These are phyloP conservation scores for Ilex aquifolium DNA, from an alignment of 257 asterid genomes.

Conservation along the genomic window DNA sequence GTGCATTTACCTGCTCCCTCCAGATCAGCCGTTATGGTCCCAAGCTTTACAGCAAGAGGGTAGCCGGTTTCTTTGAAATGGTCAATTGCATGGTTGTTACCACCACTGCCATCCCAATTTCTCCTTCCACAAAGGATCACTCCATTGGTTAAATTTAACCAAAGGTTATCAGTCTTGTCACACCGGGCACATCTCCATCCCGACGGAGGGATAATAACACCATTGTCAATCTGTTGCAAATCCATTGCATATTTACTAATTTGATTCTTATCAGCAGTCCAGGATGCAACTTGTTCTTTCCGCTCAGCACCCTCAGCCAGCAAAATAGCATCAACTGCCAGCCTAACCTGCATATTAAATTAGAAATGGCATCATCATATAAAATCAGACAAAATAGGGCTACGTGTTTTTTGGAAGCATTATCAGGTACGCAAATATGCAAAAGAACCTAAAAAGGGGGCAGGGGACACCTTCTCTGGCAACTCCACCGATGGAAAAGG, in stretches of 20 bases:
- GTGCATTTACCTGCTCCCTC: conserved; percentile 80
- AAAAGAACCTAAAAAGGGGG: conserved; percentile 1
- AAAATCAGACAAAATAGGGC: not conserved
- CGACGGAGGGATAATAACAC: conserved; percentile 74
- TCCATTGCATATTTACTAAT: conserved; percentile 75
- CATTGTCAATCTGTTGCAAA: conserved; percentile 80
- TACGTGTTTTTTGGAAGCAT: no score
- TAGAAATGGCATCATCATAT: not conserved
- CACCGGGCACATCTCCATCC: conserved; percentile 96
- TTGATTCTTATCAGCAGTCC: conserved; percentile 84
- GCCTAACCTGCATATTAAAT: conserved; percentile 58
- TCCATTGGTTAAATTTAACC: conserved; percentile 95
- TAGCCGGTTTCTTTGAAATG: conserved; percentile 57
- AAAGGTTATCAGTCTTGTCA: conserved; percentile 90
- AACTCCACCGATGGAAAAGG: conserved; percentile 95
- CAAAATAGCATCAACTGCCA: conserved; percentile 83
- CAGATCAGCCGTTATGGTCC: conserved; percentile 91
- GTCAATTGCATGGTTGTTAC: conserved; percentile 88
- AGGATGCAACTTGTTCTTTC: conserved; percentile 85
- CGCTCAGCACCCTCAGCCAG: conserved; percentile 85
- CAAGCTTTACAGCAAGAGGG: conserved; percentile 98
- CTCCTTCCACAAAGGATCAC: conserved; percentile 85
- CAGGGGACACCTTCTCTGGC: conserved; percentile 76
- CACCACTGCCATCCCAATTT: conserved; percentile 96
- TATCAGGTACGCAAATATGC: no score